Percentiles rank a stretch among this genome's conserved stretches.
phyloP scores from a whole-genome alignment of 108 stramenopile species.

The Cyclotella atomus region DNA sequence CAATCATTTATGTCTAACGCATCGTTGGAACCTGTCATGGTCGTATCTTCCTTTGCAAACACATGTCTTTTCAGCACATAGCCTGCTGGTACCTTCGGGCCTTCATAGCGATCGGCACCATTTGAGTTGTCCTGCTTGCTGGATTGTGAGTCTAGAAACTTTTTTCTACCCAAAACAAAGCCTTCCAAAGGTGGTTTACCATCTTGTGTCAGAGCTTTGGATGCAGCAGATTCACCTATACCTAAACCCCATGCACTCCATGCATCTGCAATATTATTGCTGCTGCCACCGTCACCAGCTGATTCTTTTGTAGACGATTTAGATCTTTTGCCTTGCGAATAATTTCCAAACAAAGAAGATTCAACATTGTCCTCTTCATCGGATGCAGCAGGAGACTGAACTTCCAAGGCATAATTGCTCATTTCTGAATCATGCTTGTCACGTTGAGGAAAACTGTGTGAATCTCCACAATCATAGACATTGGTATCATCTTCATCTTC shows the following conservation, averaged over 20 bases:
- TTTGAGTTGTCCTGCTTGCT: neutral
- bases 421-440: neutral
- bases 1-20: conserved; percentile 15
- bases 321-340: neutral
- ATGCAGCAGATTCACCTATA: neutral
- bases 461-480: conserved; percentile 57
- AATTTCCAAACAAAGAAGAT: conserved; percentile 12
- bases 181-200: conserved; percentile 46
- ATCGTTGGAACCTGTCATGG: neutral
- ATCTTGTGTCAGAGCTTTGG: conserved; percentile 18
- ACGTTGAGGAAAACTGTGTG: neutral
- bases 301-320: neutral
- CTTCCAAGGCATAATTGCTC: conserved; percentile 31
- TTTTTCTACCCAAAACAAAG: conserved; percentile 30
- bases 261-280: conserved; percentile 35
- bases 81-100: conserved; percentile 41
- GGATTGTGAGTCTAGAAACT: neutral
- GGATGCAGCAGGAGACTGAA: conserved; percentile 49
- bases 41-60: conserved; percentile 17
- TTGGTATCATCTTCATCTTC: conserved; percentile 85
- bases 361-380: conserved; percentile 42
- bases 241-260: conserved; percentile 48
- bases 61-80: conserved; percentile 45
- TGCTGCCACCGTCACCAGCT: neutral
- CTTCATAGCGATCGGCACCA: conserved; percentile 25